Evolutionary conservation across 2,329 filamentous ascomycete species (phyloP), one percentile per base, ranked within the genome.

Genomic region (Nemania abortiva): DNA sequence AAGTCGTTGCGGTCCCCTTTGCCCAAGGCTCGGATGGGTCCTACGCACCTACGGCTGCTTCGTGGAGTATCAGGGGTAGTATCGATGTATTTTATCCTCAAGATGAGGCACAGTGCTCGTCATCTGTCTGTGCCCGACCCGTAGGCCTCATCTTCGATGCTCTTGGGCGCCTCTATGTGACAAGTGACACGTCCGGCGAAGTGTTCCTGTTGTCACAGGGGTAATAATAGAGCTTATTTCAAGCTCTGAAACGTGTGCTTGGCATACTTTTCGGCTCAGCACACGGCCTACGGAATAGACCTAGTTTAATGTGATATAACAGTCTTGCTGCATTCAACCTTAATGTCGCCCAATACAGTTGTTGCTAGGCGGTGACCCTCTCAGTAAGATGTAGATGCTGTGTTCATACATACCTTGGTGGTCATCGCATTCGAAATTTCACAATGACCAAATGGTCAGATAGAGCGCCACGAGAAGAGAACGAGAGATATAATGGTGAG

Each of bases 171-270:
- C 77, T 89, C 27, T 89, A 85, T 76, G 84, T 88, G 77, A 85
- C 81, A 60, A 85, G 82, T 42, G 87, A 89, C 74, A 72, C 82
- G 0, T 87, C 85, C 0, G 87, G 87, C 0, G 87, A 90, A 77
- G 29, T 79, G 2, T 79, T 77, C 29, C 56, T 77, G 66, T 70
- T 78, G 54, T 70, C 67, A 15, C 53, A 61, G 49, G 37, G 31
- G 6, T n/a, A n/a, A n/a, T 70, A 58, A 31, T 20, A 3, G 3
- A 39, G 13, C 27, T 47, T 13, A 47, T n/a, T 47, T 31, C 18
- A 49, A 42, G 37, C 20, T 49, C 45, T 3, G 18, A 4, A 3
- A 15, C 15, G 15, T 22, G 18, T 20, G 13, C 20, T 49, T 6
- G 45, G 45, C 2, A 7, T 22, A n/a, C 10, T 2, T 49, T 49